Percentiles rank a stretch among this genome's conserved stretches.
Conservation (phyloP, 768 basidiomycete species). For the Agaricus sinodeliciosus region DNA sequence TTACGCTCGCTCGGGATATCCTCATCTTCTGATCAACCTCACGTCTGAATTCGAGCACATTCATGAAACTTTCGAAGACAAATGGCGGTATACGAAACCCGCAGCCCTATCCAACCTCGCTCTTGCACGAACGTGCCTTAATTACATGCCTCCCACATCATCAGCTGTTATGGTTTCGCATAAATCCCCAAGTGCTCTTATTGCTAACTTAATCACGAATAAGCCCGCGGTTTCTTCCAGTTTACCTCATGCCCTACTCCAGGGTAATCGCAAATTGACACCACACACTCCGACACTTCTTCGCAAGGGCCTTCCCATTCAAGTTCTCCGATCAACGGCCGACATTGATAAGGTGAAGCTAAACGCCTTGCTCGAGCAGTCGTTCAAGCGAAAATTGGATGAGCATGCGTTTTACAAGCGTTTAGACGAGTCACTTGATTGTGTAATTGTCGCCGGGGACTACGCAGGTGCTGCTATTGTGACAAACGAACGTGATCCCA, state of each 20-base stretch:
- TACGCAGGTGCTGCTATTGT: conserved; percentile 94
- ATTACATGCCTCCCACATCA: conserved; percentile 88
- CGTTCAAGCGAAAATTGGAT: conserved; percentile 74
- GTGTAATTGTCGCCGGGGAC: conserved; percentile 90
- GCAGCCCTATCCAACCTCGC: conserved; percentile 82
- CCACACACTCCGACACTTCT: conserved; percentile 90
- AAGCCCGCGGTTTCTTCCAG: conserved; percentile 95
- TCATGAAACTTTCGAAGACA: conserved; percentile 69
- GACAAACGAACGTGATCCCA: conserved; percentile 52
- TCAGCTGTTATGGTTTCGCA: conserved; percentile 98
- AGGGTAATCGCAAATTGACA: conserved; percentile 80
- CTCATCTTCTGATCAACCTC: conserved; percentile 94
- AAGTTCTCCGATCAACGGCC: conserved; percentile 62
- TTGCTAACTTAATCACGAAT: conserved; percentile 96
- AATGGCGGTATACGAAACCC: conserved; percentile 76
- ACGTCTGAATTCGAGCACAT: conserved; percentile 84
- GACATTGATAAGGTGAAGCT: conserved; percentile 74
- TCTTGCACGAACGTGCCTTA: conserved; percentile 80
- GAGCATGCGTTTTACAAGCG: conserved; percentile 71
- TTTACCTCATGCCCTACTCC: conserved; percentile 87
- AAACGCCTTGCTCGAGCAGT: conserved; percentile 78
- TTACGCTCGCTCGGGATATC: conserved; percentile 89
- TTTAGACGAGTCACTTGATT: conserved; percentile 75
- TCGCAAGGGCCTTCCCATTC: conserved; percentile 82
- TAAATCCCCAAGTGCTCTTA: conserved; percentile 90